Base-by-base conservation (phyloP, 169 alveolate genomes). In the Miamiensis avidus region DNA sequence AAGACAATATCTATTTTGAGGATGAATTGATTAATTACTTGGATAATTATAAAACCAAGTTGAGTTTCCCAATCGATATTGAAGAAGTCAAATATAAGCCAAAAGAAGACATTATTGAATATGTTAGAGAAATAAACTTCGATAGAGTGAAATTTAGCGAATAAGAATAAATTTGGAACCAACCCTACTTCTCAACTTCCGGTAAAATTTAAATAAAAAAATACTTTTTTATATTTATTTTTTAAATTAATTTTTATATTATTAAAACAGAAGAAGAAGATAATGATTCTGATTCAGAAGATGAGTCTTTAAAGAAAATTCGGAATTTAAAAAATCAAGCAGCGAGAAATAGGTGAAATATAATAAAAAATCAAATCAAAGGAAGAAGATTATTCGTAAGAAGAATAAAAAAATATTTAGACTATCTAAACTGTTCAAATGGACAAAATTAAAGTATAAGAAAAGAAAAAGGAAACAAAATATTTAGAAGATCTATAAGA, bases 241-340 rank as follows among this genome's bases (percentile, higher is more conserved):
- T 16, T 77, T 16, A n/a, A n/a, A 77, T 34, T 33, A 29, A 32
- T 31, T 33, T 27, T 32, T 77, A 29, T 33, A 28, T 77, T 69
- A 31, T 31, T 26, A 31, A 64, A 34, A 15, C 74, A 0, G 82
- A 77, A 33, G 82, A 77, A 31, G 82, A 77, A 77, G 82, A 77
- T 77, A 77, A 77, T 31, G 82, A 77, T 29, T 33, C 82, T 28
- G 82, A 77, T 77, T 77, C 82, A 0, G 82, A 77, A 32, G 82
- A 77, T 77, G 82, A 77, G n/a, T 49, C 69, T 20, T 11, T 49
- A 49, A 20, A 4, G 69, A 49, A 49, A 49, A 49, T 11, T 49
- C 4, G 69, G 4, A 20, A 49, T 49, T 49, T 11, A 11, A 49
- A 49, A 11, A 49, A 49, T 49, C 26, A 49, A 49, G 69, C 20